Evolutionary conservation across 495 filamentous ascomycete genomes (phyloP).

Genomic region (Hypoxylon rickii): DNA sequence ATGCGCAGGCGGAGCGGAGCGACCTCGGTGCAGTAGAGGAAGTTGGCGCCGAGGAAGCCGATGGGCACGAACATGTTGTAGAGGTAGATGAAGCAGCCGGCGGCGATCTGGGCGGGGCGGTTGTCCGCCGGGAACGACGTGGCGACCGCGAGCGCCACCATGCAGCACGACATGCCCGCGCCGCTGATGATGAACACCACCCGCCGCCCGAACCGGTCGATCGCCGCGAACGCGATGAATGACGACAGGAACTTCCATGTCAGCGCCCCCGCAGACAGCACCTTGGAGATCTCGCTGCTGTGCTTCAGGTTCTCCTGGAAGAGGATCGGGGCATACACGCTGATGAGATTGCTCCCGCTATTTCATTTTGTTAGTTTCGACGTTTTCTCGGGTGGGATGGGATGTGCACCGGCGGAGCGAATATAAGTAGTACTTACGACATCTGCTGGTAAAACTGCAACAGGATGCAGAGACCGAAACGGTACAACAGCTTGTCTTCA

Average conservation of each 20-base stretch:
- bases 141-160: conserved; percentile 50
- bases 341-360: conserved; percentile 63
- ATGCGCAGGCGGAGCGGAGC: conserved; percentile 58
- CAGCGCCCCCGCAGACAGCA: conserved; percentile 49
- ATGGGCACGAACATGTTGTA: conserved; percentile 65
- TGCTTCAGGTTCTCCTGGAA: conserved; percentile 63
- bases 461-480: conserved; percentile 41
- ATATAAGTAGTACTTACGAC: conserved; percentile 31
- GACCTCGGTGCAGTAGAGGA: conserved; percentile 63
- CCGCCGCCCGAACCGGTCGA: conserved; percentile 60
- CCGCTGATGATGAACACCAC: conserved; percentile 58
- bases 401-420: neutral
- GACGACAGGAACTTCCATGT: conserved; percentile 59
- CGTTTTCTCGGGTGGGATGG: neutral
- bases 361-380: conserved; percentile 6
- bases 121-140: conserved; percentile 44
- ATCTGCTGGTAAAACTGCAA: conserved; percentile 56
- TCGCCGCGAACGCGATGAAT: conserved; percentile 55
- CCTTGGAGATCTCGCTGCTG: conserved; percentile 39
- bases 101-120: conserved; percentile 38
- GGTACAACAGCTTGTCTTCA: conserved; percentile 34
- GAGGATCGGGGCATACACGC: conserved; percentile 64
- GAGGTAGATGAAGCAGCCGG: conserved; percentile 61
- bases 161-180: conserved; percentile 49
- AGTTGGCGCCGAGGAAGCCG: conserved; percentile 63